These are phyloP conservation scores for Acidiella bohemica DNA, from an alignment of 495 filamentous ascomycete species.

Conservation along the genomic window DNA sequence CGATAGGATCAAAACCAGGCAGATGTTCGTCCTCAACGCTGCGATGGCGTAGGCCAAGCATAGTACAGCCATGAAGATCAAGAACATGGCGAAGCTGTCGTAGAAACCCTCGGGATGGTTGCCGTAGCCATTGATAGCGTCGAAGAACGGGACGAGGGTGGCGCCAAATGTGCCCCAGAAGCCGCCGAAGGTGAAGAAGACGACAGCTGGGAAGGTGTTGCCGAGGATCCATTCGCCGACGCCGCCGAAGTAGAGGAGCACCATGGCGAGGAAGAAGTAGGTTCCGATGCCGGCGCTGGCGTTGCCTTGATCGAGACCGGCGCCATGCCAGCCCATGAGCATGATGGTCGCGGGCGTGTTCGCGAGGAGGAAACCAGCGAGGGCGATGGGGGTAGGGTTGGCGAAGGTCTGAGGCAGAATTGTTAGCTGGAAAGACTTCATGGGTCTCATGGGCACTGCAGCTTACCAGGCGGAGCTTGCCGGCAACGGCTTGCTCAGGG, in stretches of 20 bases:
- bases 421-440: no score
- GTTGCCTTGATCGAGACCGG: background rate
- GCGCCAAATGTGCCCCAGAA: slow-evolving; percentile 6
- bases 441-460: no score
- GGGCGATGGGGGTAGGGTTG: slow-evolving; percentile 13
- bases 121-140: slow-evolving; percentile 3
- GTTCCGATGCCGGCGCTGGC: background rate
- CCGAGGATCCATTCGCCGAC: slow-evolving; percentile 11
- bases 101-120: slow-evolving; percentile 4
- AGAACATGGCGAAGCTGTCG: slow-evolving; percentile 7
- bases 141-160: slow-evolving; percentile 3
- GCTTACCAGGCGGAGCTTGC: slow-evolving; percentile 4
- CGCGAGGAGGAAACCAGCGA: slow-evolving; percentile 8
- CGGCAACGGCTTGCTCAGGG: slow-evolving; percentile 4
- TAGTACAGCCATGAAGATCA: slow-evolving; percentile 10
- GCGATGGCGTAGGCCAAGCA: slow-evolving; percentile 2
- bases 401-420: no score
- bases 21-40: slow-evolving; percentile 8
- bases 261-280: slow-evolving; percentile 1
- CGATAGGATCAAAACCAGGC: slow-evolving; percentile 4
- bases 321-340: slow-evolving; percentile 12
- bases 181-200: slow-evolving; percentile 9
- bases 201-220: slow-evolving; percentile 6
- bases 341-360: slow-evolving; percentile 2
- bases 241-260: slow-evolving; percentile 3